Evolutionary conservation across 1,139 yeast genomes (phyloP).

Genomic region (Casaregolazyma lundiana): DNA sequence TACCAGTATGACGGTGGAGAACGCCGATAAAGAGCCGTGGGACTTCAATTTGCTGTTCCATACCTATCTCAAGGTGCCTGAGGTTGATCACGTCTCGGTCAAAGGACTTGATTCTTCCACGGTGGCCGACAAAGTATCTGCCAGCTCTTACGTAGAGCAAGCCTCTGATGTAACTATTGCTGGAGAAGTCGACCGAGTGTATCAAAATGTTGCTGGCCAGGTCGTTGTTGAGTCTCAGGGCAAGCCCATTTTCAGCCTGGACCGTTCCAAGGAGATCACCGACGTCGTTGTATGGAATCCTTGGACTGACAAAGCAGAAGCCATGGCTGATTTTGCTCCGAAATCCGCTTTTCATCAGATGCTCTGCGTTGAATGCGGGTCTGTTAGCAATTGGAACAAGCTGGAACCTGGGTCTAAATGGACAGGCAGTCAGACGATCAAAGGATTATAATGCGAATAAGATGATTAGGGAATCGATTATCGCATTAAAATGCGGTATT

Average conservation of each 20-base stretch:
- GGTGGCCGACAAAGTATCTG: slow-evolving; percentile 70
- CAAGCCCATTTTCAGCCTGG: slow-evolving; percentile 59
- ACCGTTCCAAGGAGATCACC: slow-evolving; percentile 58
- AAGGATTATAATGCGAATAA: slow-evolving; percentile 4
- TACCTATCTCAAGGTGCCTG: slow-evolving; percentile 74
- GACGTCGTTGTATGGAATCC: slow-evolving; percentile 99
- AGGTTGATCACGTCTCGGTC: slow-evolving; percentile 71
- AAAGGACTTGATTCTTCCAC: slow-evolving; percentile 67
- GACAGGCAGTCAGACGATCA: slow-evolving; percentile 13
- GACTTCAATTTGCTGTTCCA: slow-evolving; percentile 95
- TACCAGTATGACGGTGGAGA: slow-evolving; percentile 70
- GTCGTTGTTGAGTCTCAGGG: slow-evolving; percentile 67
- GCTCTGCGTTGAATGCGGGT: slow-evolving; percentile 95
- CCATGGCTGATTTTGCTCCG: slow-evolving; percentile 86
- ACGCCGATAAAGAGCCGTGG: slow-evolving; percentile 56
- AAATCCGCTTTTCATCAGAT: slow-evolving; percentile 75
- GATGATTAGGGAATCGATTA: background rate
- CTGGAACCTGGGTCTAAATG: slow-evolving; percentile 54
- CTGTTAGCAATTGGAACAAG: slow-evolving; percentile 61
- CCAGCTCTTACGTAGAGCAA: slow-evolving; percentile 51
- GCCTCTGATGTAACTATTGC: slow-evolving; percentile 68
- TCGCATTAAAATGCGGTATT: no score
- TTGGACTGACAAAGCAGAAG: slow-evolving; percentile 74
- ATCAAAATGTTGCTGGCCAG: slow-evolving; percentile 44
- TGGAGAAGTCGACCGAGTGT: slow-evolving; percentile 82